Evolutionary conservation across 2,329 filamentous ascomycete species (phyloP).

Genomic region (Leptographium procerum): DNA sequence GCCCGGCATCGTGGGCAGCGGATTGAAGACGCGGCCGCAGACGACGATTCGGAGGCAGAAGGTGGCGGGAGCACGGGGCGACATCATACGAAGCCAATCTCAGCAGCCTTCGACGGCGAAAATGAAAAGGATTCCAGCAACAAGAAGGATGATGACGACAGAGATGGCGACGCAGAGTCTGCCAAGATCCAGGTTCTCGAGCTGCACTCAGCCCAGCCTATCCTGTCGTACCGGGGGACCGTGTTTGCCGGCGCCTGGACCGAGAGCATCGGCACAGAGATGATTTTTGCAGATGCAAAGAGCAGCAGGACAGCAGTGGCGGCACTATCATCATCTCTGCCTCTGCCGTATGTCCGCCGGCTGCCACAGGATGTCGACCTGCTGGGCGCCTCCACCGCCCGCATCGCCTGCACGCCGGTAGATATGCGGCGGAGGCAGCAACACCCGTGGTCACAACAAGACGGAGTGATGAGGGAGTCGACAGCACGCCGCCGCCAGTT

Average conservation of each 20-base stretch:
- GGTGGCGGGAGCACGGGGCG: background rate
- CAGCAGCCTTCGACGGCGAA: too few species aligned
- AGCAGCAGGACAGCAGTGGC: background rate
- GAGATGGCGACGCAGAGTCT: background rate
- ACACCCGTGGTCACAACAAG: too few species aligned
- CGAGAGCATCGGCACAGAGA: slow-evolving; percentile 72
- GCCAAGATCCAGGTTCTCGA: slow-evolving; percentile 67
- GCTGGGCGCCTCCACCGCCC: slow-evolving; percentile 18
- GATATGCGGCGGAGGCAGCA: slow-evolving; percentile 8
- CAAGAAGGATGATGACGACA: too few species aligned
- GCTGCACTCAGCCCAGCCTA: slow-evolving; percentile 62
- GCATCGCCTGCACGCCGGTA: slow-evolving; percentile 10
- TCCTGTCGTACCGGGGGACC: slow-evolving; percentile 69
- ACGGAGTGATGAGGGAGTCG: too few species aligned
- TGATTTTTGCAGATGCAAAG: slow-evolving; percentile 49
- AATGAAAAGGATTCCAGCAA: background rate
- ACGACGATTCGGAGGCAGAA: background rate
- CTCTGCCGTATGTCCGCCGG: background rate
- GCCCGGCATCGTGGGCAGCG: too few species aligned
- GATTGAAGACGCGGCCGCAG: background rate
- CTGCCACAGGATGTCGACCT: slow-evolving; percentile 12
- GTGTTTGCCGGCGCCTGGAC: slow-evolving; percentile 75
- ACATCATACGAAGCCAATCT: too few species aligned
- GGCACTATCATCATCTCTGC: background rate
- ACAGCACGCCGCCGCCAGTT: slow-evolving; percentile 4